phyloP scores from a whole-genome alignment of 805 yeast species.

The Monosporozyma unispora region DNA sequence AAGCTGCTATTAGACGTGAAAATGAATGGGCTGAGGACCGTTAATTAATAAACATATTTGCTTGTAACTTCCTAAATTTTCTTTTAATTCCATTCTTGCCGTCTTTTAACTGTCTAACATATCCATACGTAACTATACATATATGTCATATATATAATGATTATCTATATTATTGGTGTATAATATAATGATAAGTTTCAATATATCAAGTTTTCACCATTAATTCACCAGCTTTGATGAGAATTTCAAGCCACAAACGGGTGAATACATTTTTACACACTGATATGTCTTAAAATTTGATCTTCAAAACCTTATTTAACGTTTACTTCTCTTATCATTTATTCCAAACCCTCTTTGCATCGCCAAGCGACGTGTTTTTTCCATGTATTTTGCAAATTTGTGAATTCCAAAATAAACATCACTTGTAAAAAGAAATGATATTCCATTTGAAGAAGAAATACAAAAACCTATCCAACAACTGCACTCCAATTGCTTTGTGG shows the following conservation, averaged over 20 bases:
- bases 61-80: neutral
- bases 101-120: neutral
- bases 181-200: neutral
- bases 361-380: neutral
- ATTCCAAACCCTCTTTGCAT: no score
- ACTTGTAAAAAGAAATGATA: neutral
- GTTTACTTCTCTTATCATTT: no score
- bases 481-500: neutral
- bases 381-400: neutral
- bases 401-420: neutral
- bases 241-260: neutral
- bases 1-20: conserved; percentile 78
- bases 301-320: no score
- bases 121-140: neutral
- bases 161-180: neutral
- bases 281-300: no score
- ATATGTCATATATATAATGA: neutral
- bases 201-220: neutral
- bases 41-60: conserved; percentile 21
- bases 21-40: conserved; percentile 91
- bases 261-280: neutral
- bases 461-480: neutral
- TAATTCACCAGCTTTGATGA: neutral
- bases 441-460: neutral
- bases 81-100: neutral